These are phyloP conservation scores for Coleophoma eucalyptorum DNA, from an alignment of 2,329 filamentous ascomycete species.

Conservation along the genomic window DNA sequence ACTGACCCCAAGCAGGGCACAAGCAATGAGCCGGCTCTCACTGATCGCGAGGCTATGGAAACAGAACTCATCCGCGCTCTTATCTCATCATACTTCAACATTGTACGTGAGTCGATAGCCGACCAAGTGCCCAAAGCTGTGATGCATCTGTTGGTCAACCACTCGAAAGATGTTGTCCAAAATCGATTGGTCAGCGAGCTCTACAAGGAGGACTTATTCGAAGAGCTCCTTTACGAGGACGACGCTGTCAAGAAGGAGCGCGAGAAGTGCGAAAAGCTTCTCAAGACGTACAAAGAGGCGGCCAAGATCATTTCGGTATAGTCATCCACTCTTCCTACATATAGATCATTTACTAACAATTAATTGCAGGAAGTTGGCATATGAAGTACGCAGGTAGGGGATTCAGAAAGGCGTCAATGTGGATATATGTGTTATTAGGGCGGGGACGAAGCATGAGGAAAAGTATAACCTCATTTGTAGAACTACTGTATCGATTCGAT, in stretches of 20 bases:
- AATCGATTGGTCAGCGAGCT: conserved; percentile 94
- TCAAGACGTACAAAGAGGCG: conserved; percentile 94
- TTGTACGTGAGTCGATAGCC: conserved; percentile 96
- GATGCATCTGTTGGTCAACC: conserved; percentile 97
- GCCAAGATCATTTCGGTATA: conserved; percentile 75
- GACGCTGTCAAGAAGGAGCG: conserved; percentile 96
- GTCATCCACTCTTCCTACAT: too few species aligned
- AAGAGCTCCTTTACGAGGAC: conserved; percentile 94
- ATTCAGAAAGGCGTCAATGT: too few species aligned
- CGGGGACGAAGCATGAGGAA: too few species aligned
- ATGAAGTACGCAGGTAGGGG: too few species aligned
- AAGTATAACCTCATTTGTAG: too few species aligned
- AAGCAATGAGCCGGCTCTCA: conserved; percentile 78
- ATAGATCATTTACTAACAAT: conserved; percentile 6
- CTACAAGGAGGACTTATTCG: conserved; percentile 87
- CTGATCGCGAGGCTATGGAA: conserved; percentile 93
- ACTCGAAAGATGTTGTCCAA: conserved; percentile 97
- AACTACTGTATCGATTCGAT: too few species aligned
- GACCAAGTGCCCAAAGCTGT: conserved; percentile 98
- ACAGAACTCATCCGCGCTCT: conserved; percentile 95
- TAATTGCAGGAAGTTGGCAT: conserved; percentile 7
- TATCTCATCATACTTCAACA: conserved; percentile 98
- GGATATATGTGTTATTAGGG: too few species aligned
- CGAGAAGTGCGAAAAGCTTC: conserved; percentile 95
- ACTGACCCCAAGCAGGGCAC: conserved; percentile 39